Evolutionary conservation across 1,284 basidiomycete genomes (phyloP).

Genomic region (Ustilago lituana): DNA sequence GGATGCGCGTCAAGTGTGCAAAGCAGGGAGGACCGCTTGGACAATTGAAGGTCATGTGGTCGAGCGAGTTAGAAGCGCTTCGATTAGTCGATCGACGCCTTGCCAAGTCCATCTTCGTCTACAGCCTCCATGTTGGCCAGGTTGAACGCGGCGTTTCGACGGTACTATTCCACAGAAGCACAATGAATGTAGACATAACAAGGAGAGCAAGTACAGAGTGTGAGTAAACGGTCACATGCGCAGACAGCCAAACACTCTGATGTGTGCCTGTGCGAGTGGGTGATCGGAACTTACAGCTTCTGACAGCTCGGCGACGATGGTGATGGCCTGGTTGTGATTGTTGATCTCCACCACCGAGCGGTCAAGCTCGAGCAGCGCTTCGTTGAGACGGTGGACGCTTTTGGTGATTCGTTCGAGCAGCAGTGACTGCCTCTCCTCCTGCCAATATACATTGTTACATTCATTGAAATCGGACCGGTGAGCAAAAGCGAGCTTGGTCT

Average conservation of each 20-base stretch:
- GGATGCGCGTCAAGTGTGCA: too few relatives aligned
- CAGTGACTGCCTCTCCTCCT: conserved; percentile 87
- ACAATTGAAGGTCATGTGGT: too few relatives aligned
- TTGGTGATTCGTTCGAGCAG: conserved; percentile 88
- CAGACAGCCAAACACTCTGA: too few relatives aligned
- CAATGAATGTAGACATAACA: too few relatives aligned
- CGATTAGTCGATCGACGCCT: conserved; percentile 11
- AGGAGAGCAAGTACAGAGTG: not conserved
- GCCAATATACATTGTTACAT: conserved; percentile 68
- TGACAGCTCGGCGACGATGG: conserved; percentile 62
- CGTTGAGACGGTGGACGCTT: conserved; percentile 76
- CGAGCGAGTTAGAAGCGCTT: not conserved
- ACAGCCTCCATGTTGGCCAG: conserved; percentile 56
- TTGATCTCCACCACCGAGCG: conserved; percentile 73
- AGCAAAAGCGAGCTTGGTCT: too few relatives aligned
- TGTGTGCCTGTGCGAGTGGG: too few relatives aligned
- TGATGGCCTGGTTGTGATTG: conserved; percentile 61
- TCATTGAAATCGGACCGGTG: too few relatives aligned
- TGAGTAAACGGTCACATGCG: not conserved
- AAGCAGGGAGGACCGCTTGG: too few relatives aligned
- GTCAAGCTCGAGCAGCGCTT: conserved; percentile 75
- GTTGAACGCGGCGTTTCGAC: conserved; percentile 64
- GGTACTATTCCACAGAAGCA: conserved; percentile 40
- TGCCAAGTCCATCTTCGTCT: conserved; percentile 27
- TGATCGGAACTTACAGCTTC: conserved; percentile 53